Conservation (phyloP, 2,329 filamentous ascomycete genomes). For the Trichoderma sp. region DNA sequence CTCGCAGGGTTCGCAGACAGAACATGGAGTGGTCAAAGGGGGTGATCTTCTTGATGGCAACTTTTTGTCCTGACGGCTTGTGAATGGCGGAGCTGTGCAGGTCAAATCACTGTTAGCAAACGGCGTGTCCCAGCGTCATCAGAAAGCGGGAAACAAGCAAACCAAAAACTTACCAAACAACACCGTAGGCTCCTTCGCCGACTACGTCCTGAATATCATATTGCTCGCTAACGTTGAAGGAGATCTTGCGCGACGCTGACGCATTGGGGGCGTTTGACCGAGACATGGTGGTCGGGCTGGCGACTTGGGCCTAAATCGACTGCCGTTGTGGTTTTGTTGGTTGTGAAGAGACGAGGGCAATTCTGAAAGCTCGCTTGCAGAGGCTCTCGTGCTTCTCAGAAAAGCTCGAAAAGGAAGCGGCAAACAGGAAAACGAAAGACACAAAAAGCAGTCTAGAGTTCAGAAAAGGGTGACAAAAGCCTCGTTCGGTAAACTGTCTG, state of each 20-base stretch:
- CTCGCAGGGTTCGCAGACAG: constrained; percentile 90
- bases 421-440: neutral
- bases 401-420: neutral
- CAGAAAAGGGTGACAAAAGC: constrained; percentile 1
- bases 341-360: neutral
- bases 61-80: constrained; percentile 97
- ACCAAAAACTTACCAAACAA: constrained; percentile 82
- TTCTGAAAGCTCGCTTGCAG: neutral
- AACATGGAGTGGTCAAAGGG: constrained; percentile 99
- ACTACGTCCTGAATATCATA: constrained; percentile 99
- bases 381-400: neutral
- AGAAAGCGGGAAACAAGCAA: neutral
- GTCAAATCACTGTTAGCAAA: constrained; percentile 17
- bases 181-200: constrained; percentile 96
- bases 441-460: neutral
- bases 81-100: constrained; percentile 83
- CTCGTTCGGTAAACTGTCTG: neutral
- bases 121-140: neutral
- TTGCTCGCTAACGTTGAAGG: constrained; percentile 99
- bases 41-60: constrained; percentile 99
- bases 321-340: neutral
- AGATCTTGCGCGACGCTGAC: constrained; percentile 84
- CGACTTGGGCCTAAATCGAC: constrained; percentile 8
- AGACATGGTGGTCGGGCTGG: constrained; percentile 50
- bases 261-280: constrained; percentile 60